A percentile compares a stretch with the other conserved stretches of the same genome.
Conservation (phyloP, 257 asterid genomes). For the Gentiana dahurica region DNA sequence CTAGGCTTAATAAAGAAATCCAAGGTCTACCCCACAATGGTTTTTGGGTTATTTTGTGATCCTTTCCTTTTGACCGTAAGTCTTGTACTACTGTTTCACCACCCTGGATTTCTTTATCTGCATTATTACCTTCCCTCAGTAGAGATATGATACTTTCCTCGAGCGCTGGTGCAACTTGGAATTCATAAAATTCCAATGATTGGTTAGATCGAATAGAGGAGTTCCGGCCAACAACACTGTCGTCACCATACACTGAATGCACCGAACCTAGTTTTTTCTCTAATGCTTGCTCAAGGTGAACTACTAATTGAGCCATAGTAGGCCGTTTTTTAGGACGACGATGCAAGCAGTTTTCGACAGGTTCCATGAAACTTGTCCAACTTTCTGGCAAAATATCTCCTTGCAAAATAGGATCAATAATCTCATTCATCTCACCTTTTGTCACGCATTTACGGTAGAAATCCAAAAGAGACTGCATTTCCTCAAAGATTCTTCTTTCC, state of each 20-base stretch:
- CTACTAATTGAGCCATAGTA: constrained; percentile 7
- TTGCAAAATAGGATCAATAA: constrained; percentile 1
- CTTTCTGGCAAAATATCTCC: not conserved
- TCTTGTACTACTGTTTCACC: not conserved
- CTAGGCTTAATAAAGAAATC: too few species aligned
- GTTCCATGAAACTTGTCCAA: not conserved
- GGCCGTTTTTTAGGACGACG: not conserved
- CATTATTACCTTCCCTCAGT: too few species aligned
- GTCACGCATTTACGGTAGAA: constrained; percentile 6
- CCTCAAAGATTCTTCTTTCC: not conserved
- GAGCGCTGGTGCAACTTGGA: not conserved
- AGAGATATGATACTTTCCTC: not conserved
- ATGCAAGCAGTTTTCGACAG: not conserved
- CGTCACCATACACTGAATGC: not conserved
- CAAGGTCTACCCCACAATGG: too few species aligned
- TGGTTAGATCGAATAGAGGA: not conserved
- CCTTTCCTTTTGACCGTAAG: not conserved
- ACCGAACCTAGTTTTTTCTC: not conserved
- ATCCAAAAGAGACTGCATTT: constrained; percentile 2
- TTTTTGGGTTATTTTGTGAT: not conserved
- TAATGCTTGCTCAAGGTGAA: constrained; percentile 1
- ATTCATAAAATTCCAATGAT: not conserved
- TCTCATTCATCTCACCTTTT: not conserved
- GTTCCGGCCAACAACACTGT: not conserved
- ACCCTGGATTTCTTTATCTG: not conserved